Base-by-base conservation (phyloP, 225 moss, liverwort and hornwort species). In the Physcomitrium patens region DNA sequence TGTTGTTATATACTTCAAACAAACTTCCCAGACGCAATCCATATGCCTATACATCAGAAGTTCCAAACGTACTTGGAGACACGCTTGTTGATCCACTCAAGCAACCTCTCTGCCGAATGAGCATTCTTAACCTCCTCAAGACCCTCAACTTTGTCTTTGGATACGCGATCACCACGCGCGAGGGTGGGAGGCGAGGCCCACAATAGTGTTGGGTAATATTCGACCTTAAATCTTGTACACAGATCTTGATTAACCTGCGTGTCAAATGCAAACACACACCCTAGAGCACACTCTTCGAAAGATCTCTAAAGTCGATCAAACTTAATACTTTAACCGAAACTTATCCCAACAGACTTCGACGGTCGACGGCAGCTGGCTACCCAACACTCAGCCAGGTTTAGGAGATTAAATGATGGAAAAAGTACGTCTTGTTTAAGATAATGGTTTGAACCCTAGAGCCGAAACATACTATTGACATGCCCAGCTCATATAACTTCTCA, bases 61-160 rank as follows among this genome's bases (percentile, higher is more conserved):
- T 45, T 24, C 52, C 63, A 55, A 26, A 56, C 87, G 37, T 81
- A 93, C 96, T 87, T 87, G 45, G 76, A 71, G 54, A 94, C 73
- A 63, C 81, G 89, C 63, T 75, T 71, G 70, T 97, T 97, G 79
- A 97, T 94, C 91, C 91, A 91, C 37, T 82, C 80, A 73, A 97
- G 83, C 73, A 97, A 72, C 64, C 79, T 82, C 54, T 92, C 82
- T 31, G 93, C 93, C 58, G 78, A 86, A 73, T 82, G 59, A 3
- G 71, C 73, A 15, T 75, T 45, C 17, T 55, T 62, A 53, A 92
- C 76, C 46, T 88, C 86, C 67, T 92, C 89, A 55, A 96, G 61
- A 18, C 70, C 75, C 55, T 75, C 71, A 3, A 80, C 72, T 56
- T 85, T 92, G 60, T 71, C 63, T 37, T 37, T 37, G 31, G 7